Base-by-base conservation (phyloP, 2,329 filamentous ascomycete species). In the Mollisiaceae sp. region DNA sequence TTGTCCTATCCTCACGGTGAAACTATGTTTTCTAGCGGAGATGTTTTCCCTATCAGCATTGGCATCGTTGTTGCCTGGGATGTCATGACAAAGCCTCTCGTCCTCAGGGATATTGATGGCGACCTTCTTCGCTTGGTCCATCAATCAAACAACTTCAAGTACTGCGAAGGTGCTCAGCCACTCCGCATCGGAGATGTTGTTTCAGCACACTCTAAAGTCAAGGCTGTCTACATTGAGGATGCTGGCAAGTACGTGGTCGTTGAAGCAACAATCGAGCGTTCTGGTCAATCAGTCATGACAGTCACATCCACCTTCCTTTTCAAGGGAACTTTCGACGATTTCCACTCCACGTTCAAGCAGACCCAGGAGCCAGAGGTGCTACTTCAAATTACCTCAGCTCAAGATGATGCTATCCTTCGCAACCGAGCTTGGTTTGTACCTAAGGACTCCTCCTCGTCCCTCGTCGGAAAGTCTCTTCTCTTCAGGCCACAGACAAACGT, bases 161-260 rank as follows among this genome's bases (percentile, higher is more conserved):
- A 97, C 93, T 86, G 97, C 72, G 93, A 94, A 38, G 94, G 94
- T 61, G 93, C 93, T 0, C 88, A 95, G 76, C 93, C 94, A 12
- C 82, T 98, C 65, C 94, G 95, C 85, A 95, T 95, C 82, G 94
- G 93, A 27, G 94, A 98, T 77, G 88, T 93, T 67, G 85, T 98
- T 18, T 89, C 92, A 65, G 97, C 94, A 4, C 95, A 91, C 59
- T 94, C 94, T 39, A 91, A 94, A 78, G 91, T 98, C 82, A 97
- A 97, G 72, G 92, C 94, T 15, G 92, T 98, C 73, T 90, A 97
- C 82, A 98, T 97, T 81, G 93, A 97, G 78, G 92, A 97, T 14
- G 92, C 94, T 67, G 94, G 94, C 57, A 98, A 98, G 84, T 96
- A 97, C 93, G 94, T 98, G n/a, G 94, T 97, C 80, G 93, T 98